A percentile compares a stretch with the other conserved stretches of the same genome.
Conservation (phyloP, 2,329 filamentous ascomycete species). For the Stemphylium vesicarium region DNA sequence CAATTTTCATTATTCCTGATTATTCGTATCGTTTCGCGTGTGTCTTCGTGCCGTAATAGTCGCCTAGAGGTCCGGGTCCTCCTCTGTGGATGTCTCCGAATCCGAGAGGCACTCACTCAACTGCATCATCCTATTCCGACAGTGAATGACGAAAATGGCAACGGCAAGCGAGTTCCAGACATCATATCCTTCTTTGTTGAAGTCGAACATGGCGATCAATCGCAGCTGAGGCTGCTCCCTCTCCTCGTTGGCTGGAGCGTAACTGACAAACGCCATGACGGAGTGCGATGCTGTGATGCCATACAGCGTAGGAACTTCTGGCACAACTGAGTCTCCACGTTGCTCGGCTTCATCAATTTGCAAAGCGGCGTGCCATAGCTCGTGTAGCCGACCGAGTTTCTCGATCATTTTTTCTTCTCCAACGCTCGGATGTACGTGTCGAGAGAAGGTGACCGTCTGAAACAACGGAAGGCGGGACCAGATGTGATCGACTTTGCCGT, state of each 20-base stretch:
- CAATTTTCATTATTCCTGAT: neutral
- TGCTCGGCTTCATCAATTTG: constrained; percentile 22
- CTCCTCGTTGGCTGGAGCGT: constrained; percentile 47
- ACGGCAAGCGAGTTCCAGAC: constrained; percentile 67
- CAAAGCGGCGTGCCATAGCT: constrained; percentile 51
- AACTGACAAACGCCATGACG: constrained; percentile 60
- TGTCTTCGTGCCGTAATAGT: neutral
- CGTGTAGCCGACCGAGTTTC: constrained; percentile 53
- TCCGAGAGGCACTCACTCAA: constrained; percentile 49
- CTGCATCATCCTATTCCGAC: constrained; percentile 57
- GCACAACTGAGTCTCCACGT: constrained; percentile 9
- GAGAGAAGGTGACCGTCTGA: constrained; percentile 51
- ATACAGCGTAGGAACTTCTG: constrained; percentile 57
- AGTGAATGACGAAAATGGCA: constrained; percentile 62
- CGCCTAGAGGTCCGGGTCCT: constrained; percentile 43
- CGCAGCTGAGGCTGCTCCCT: constrained; percentile 36
- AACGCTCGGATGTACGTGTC: constrained; percentile 46
- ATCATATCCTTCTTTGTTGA: constrained; percentile 60
- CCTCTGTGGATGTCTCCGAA: constrained; percentile 11
- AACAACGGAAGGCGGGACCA: constrained; percentile 54
- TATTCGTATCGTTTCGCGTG: neutral
- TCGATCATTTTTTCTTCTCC: constrained; percentile 53
- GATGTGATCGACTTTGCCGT: constrained; percentile 52
- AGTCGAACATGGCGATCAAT: constrained; percentile 61
- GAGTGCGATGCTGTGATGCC: constrained; percentile 62